phyloP scores from a whole-genome alignment of 495 filamentous ascomycete species.

The Neurospora pannonica region DNA sequence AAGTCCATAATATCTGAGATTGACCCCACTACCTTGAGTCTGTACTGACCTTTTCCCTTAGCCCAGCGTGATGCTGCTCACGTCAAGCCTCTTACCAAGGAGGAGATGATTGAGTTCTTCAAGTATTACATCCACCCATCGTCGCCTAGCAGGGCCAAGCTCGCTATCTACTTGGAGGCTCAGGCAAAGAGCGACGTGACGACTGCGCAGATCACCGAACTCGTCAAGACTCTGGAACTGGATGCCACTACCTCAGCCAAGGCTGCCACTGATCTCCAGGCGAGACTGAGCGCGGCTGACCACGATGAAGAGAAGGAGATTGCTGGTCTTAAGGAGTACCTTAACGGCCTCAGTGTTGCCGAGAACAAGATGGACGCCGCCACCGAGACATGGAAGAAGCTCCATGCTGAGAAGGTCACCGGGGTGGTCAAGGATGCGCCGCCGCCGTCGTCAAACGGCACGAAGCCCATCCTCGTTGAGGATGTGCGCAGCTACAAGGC shows the following conservation, averaged over 20 bases:
- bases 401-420: slow-evolving; percentile 39
- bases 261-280: slow-evolving; percentile 23
- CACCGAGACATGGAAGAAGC: slow-evolving; percentile 30
- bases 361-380: slow-evolving; percentile 26
- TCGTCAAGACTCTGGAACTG: slow-evolving; percentile 32
- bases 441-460: slow-evolving; percentile 33
- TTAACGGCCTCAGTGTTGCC: slow-evolving; percentile 23
- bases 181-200: slow-evolving; percentile 43
- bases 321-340: slow-evolving; percentile 24
- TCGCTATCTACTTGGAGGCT: slow-evolving; percentile 74
- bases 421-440: slow-evolving; percentile 33
- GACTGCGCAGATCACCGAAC: slow-evolving; percentile 44
- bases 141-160: slow-evolving; percentile 66
- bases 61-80: slow-evolving; percentile 67
- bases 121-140: slow-evolving; percentile 63
- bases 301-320: slow-evolving; percentile 24
- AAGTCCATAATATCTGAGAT: slow-evolving; percentile 21
- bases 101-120: slow-evolving; percentile 73
- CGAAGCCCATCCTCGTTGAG: slow-evolving; percentile 46
- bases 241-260: slow-evolving; percentile 9
- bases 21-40: slow-evolving; percentile 7
- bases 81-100: slow-evolving; percentile 65
- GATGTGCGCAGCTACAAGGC: slow-evolving; percentile 74
- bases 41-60: slow-evolving; percentile 16
- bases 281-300: slow-evolving; percentile 23